Percentiles rank a stretch among this genome's conserved stretches.
Conservation (phyloP, 176 grass and related monocot species). For the Areca catechu region DNA sequence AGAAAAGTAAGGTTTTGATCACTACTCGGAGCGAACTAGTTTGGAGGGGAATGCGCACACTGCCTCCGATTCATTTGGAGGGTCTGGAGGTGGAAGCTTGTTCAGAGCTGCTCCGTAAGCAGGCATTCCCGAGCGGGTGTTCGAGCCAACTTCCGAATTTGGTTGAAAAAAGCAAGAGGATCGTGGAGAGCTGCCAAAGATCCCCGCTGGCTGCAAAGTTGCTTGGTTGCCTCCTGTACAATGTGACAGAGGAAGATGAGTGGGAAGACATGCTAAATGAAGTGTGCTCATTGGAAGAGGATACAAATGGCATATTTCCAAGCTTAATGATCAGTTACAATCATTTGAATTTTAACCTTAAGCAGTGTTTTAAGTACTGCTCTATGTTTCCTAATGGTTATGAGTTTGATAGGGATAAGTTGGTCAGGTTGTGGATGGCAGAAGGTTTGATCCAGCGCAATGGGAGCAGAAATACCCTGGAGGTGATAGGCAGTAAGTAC, state of each 20-base stretch:
- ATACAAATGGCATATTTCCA: neutral
- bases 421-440: no score
- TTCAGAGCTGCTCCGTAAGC: constrained; percentile 19
- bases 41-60: constrained; percentile 4
- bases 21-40: constrained; percentile 32
- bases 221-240: constrained; percentile 33
- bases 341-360: no score
- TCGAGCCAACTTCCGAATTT: neutral
- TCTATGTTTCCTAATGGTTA: no score
- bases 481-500: no score
- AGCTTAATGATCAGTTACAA: no score
- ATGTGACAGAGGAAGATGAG: constrained; percentile 19
- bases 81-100: constrained; percentile 21
- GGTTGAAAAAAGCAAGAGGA: constrained; percentile 16
- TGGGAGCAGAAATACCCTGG: no score
- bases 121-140: no score
- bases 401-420: no score
- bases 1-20: constrained; percentile 41
- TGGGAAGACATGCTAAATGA: constrained; percentile 32
- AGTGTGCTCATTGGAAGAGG: constrained; percentile 36
- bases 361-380: no score
- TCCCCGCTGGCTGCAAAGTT: constrained; percentile 54
- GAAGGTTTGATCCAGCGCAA: no score
- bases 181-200: constrained; percentile 35
- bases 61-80: constrained; percentile 7